Percentiles rank a stretch among this genome's conserved stretches.
phyloP scores from a whole-genome alignment of 306 rosid genomes.

The Biancaea sappan region DNA sequence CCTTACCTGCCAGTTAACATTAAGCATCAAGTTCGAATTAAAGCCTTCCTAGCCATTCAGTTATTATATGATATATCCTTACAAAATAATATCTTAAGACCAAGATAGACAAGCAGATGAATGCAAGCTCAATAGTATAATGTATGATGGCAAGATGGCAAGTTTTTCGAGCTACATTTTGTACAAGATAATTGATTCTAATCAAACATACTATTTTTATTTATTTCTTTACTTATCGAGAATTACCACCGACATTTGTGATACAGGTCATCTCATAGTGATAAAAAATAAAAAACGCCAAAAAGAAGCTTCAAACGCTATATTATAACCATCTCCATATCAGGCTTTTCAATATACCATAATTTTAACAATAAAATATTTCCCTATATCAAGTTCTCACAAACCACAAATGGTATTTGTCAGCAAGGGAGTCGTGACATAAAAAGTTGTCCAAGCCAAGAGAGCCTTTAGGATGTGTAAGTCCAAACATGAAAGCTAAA shows the following conservation, averaged over 20 bases:
- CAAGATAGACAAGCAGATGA: slow-evolving; percentile 21
- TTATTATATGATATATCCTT: background rate
- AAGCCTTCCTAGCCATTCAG: slow-evolving; percentile 25
- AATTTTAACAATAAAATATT: slow-evolving; percentile 30
- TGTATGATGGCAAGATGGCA: background rate
- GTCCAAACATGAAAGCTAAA: slow-evolving; percentile 27
- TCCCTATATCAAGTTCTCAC: slow-evolving; percentile 23
- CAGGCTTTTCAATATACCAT: slow-evolving; percentile 23
- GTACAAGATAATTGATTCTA: slow-evolving; percentile 35
- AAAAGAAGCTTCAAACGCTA: slow-evolving; percentile 20
- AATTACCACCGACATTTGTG: slow-evolving; percentile 15
- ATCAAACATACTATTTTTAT: background rate
- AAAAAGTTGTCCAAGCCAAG: slow-evolving; percentile 18
- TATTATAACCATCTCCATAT: slow-evolving; percentile 28
- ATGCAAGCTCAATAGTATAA: background rate
- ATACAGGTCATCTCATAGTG: slow-evolving; percentile 25
- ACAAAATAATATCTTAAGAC: slow-evolving; percentile 24
- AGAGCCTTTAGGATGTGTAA: slow-evolving; percentile 13
- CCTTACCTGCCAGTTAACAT: background rate
- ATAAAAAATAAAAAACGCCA: slow-evolving; percentile 20
- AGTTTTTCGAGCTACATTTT: slow-evolving; percentile 19
- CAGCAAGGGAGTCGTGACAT: slow-evolving; percentile 3
- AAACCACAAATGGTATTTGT: background rate
- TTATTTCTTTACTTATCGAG: background rate
- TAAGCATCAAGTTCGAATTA: background rate